Conservation (phyloP, 75 land plant species). For the Ceratopteris richardii region DNA sequence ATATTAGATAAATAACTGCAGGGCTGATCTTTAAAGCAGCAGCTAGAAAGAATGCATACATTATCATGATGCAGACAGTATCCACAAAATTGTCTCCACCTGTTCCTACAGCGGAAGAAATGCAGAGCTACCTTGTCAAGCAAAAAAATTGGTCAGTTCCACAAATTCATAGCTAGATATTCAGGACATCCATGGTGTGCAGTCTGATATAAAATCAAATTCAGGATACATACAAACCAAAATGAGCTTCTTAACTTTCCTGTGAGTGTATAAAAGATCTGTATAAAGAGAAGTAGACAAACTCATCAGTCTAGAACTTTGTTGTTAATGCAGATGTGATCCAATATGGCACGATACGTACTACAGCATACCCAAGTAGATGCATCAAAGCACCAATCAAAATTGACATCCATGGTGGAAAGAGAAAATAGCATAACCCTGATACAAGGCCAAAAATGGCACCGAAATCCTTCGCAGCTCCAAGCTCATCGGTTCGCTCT, state of each 20-base stretch:
- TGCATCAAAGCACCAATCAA: slow-evolving; percentile 30
- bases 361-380: slow-evolving; percentile 25
- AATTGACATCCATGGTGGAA: slow-evolving; percentile 35
- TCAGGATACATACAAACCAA: slow-evolving; percentile 27
- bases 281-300: background rate
- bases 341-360: background rate
- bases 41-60: slow-evolving; percentile 8
- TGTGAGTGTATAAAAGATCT: slow-evolving; percentile 21
- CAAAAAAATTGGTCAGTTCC: background rate
- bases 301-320: background rate
- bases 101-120: slow-evolving; percentile 23
- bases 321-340: background rate
- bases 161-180: background rate
- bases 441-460: slow-evolving; percentile 27
- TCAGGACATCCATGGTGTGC: no score
- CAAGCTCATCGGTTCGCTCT: slow-evolving; percentile 36
- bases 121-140: slow-evolving; percentile 30
- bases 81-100: slow-evolving; percentile 44
- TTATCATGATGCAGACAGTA: slow-evolving; percentile 38
- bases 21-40: background rate
- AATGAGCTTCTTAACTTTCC: slow-evolving; percentile 18
- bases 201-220: no score
- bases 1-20: background rate
- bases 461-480: slow-evolving; percentile 49
- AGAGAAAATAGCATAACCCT: slow-evolving; percentile 31